Evolutionary conservation across 768 basidiomycete genomes (phyloP).

Genomic region (Boletus tomentosulus): DNA sequence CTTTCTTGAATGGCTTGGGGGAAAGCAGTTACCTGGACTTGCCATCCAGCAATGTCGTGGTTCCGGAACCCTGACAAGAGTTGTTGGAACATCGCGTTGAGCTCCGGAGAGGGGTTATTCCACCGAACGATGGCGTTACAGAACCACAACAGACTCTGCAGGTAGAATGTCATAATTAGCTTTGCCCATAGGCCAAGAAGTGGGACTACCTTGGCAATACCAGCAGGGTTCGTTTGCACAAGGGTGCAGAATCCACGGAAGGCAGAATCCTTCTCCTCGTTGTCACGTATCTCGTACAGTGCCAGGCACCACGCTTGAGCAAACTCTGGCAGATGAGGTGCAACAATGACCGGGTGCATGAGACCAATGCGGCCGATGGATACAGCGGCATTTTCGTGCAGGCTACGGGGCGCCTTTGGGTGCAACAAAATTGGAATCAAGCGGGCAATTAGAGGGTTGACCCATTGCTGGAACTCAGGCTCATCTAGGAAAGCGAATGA

Average conservation of each 20-base stretch:
- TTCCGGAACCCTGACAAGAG: conserved; percentile 87
- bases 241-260: conserved; percentile 97
- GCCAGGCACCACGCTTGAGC: conserved; percentile 97
- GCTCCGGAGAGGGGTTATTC: conserved; percentile 86
- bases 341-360: conserved; percentile 85
- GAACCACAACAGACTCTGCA: conserved; percentile 91
- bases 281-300: conserved; percentile 96
- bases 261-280: conserved; percentile 98
- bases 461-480: conserved; percentile 88
- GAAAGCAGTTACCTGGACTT: conserved; percentile 74
- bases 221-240: conserved; percentile 90
- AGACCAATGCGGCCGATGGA: conserved; percentile 95
- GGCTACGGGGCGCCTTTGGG: conserved; percentile 86
- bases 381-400: conserved; percentile 98
- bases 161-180: conserved; percentile 2
- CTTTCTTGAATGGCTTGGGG: conserved; percentile 88
- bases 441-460: conserved; percentile 78
- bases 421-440: conserved; percentile 92
- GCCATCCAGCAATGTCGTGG: conserved; percentile 84
- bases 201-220: conserved; percentile 76
- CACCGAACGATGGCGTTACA: conserved; percentile 97
- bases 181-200: neutral
- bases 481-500: conserved; percentile 47
- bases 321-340: conserved; percentile 85
- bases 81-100: conserved; percentile 92